Base-by-base conservation (phyloP, 345 rosid genomes). In the Excoecaria cochinchinensis region DNA sequence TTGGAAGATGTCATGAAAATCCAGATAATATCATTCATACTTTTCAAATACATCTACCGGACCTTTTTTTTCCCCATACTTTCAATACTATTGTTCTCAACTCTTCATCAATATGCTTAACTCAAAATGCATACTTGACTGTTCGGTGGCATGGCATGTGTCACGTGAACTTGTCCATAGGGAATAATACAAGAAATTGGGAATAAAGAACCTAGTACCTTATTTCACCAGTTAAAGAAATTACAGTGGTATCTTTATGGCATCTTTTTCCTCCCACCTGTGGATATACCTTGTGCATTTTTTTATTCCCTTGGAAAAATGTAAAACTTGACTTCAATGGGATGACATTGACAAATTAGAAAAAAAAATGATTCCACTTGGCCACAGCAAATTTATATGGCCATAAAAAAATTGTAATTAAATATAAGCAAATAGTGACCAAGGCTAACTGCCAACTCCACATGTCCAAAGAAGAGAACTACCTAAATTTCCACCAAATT, bases 281-380 rank as follows among this genome's bases (percentile, higher is more conserved):
- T 69, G 72, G 72, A 69, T 69, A 69, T 69, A 25, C 72, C 72
- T 36, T 15, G 22, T 9, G 38, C 24, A 36, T 69, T 51, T 69
- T 69, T 14, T 25, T 69, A 69, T 51, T 31, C 59, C 44, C 19
- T 15, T 51, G 22, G 59, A 36, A 69, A 47, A 69, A 17, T 17
- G 59, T 51, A 24, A 51, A 15, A 17, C 58, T 69, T 52, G 25
- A 51, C 59, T 51, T 68, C 24, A 22, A 68, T 50, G 56, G 25
- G 59, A 52, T 50, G 59, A 25, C 59, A 12, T 3, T 5, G 21
- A 22, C 58, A 51, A 52, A 53, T 12, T 44, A 31, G 31, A 31
- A 31, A 31, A 31, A 31, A 31, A 31, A 31, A 31, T 31, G 31
- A 31, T 31, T 44, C 59, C 72, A 69, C 47, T 68, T 68, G 58